Conservation (phyloP, 2,329 filamentous ascomycete genomes). For the Arthrobotrys sinensis region DNA sequence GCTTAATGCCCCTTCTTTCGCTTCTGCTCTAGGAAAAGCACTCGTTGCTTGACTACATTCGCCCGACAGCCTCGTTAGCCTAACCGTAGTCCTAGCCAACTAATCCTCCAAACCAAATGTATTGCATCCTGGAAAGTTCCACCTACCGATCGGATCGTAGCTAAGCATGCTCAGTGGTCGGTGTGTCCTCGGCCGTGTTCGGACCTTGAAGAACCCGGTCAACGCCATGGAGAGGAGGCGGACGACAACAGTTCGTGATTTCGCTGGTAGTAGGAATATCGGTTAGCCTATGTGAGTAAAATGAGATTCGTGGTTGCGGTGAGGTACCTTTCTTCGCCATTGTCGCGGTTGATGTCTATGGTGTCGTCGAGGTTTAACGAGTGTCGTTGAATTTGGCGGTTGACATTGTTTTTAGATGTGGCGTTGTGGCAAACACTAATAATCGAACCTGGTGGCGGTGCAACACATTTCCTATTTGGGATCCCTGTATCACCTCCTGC, state of each 20-base stretch:
- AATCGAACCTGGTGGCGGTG: constrained; percentile 27
- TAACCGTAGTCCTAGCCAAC: not conserved
- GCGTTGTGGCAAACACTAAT: constrained; percentile 36
- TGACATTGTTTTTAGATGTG: constrained; percentile 52
- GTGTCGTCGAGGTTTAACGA: constrained; percentile 23
- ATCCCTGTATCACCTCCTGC: constrained; percentile 43
- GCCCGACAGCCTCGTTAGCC: constrained; percentile 1
- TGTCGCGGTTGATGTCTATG: constrained; percentile 43
- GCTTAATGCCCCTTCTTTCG: constrained; percentile 70
- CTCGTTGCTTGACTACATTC: constrained; percentile 85
- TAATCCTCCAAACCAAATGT: not conserved
- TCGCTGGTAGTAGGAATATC: constrained; percentile 72
- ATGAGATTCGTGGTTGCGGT: not conserved
- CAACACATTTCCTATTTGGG: constrained; percentile 43
- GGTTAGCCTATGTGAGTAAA: constrained; percentile 15
- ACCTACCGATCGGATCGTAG: constrained; percentile 94
- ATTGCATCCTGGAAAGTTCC: not conserved
- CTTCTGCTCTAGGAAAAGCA: constrained; percentile 94
- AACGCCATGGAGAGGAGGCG: constrained; percentile 98
- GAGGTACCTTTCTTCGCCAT: constrained; percentile 61
- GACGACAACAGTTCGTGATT: constrained; percentile 92
- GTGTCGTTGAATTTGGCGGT: constrained; percentile 46
- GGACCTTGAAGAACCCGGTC: constrained; percentile 97
- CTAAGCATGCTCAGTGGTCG: constrained; percentile 96
- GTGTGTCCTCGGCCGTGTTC: constrained; percentile 84